Evolutionary conservation across 2,329 filamentous ascomycete species (phyloP).

Genomic region (Pseudogymnoascus sp.): DNA sequence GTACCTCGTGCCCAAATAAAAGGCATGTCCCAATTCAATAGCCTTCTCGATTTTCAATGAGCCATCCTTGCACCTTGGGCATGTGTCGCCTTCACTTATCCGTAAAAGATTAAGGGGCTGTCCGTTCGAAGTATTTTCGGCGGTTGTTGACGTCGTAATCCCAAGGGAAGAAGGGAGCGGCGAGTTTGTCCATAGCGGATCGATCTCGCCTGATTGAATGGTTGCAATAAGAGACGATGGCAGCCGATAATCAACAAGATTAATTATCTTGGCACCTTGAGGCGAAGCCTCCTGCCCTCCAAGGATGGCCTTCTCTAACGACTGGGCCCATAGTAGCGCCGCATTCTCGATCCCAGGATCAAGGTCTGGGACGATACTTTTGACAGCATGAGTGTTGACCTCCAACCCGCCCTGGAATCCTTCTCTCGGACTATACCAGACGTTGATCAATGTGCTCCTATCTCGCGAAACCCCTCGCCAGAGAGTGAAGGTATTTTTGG

Average conservation of each 20-base stretch:
- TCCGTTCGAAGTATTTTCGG: conserved; percentile 31
- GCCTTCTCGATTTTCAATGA: conserved; percentile 60
- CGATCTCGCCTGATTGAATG: conserved; percentile 13
- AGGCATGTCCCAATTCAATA: conserved; percentile 90
- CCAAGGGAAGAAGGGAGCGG: neutral
- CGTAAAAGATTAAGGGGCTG: conserved; percentile 55
- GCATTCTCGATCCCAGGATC: conserved; percentile 63
- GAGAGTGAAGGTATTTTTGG: conserved; percentile 27
- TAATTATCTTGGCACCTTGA: conserved; percentile 25
- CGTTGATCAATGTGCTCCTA: conserved; percentile 58
- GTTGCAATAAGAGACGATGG: conserved; percentile 11
- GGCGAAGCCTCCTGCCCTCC: neutral
- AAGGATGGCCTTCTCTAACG: neutral
- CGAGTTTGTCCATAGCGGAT: conserved; percentile 18
- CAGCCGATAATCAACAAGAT: conserved; percentile 34
- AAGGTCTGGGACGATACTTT: conserved; percentile 56
- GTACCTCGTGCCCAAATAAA: conserved; percentile 86
- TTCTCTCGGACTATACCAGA: conserved; percentile 39
- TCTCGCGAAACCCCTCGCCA: conserved; percentile 64
- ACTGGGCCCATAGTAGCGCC: conserved; percentile 42
- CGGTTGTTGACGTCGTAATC: conserved; percentile 21
- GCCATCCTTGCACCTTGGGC: conserved; percentile 60
- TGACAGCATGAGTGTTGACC: conserved; percentile 57
- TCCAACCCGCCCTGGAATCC: conserved; percentile 25
- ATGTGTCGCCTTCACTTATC: conserved; percentile 60